Base-by-base conservation (phyloP, 2,329 filamentous ascomycete genomes). In the Diplodia intermedia region DNA sequence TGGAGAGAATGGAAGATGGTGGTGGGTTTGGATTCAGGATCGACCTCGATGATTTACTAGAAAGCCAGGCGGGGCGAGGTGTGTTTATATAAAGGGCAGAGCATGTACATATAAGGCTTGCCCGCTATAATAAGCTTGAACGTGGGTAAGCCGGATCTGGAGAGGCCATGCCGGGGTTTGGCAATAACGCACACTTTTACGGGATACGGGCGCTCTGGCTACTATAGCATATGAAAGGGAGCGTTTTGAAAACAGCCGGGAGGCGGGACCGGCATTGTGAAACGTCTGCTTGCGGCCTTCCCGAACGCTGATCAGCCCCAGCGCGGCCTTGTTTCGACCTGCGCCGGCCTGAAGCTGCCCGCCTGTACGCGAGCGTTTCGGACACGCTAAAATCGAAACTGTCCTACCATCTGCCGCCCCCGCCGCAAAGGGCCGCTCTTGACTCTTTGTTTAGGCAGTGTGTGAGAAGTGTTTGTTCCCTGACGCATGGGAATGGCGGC, bases 261-360 rank as follows among this genome's bases (percentile, higher is more conserved):
- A 38, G n/a, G 38, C 56, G 23, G 26, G 36, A 61, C 26, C n/a
- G 43, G 56, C 56, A 61, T 61, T 61, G 56, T 61, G 56, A 49
- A 62, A 62, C 57, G 23, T n/a, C 57, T 36, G 20, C 7, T 50
- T 36, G 57, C 9, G 40, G 57, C 23, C n/a, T 20, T 62, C 38
- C 14, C 57, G n/a, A 36, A 26, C 1, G 43, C n/a, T 36, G 43
- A 62, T 62, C 57, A 47, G 18, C 3, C 3, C 33, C 9, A 3
- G 36, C 9, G 36, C 36, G 36, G 11, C 36, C 43, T 20, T 29
- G 14, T 15, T 33, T 15, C 15, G 40, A 62, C 26, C 57, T 20
- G 33, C 47, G 18, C 26, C 26, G 0, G n/a, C n/a, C 26, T 26
- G 26, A 26, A 26, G 26, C 26, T 26, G 26, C 55, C 57, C 57